Evolutionary conservation across 2,329 filamentous ascomycete species (phyloP), one percentile per base, ranked within the genome.

Genomic region (Venturia oleaginea): DNA sequence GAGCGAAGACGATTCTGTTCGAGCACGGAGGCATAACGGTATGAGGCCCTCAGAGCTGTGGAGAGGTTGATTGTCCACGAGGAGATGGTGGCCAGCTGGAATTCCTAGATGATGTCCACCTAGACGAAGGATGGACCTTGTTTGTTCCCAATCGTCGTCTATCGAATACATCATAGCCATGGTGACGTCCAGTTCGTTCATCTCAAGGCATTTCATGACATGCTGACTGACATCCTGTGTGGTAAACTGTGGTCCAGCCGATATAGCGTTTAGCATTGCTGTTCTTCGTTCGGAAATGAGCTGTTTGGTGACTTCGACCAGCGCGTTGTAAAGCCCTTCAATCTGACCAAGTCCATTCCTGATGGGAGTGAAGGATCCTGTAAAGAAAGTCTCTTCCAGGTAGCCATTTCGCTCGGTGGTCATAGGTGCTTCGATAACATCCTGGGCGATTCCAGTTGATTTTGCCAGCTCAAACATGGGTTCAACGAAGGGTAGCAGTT

Each of bases 301-400:
- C 11, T 67, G 63, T 27, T 62, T 60, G 13, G 67, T 67, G 4
- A 65, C 57, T 22, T 68, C 67, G n/a, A 48, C 30, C 38, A 63
- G 51, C 7, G 66, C 61, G 40, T 68, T 67, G 43, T 67, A 68
- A n/a, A 66, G 62, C 3, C 62, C 67, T 13, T 37, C 40, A 10
- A 68, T 55, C 13, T 59, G 17, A 6, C 67, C 67, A 15, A 48
- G 43, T 1, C 62, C 60, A 15, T 57, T 61, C 11, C 66, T 51
- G 2, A 68, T 51, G 5, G 67, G 66, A 22, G 51, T 64, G 37
- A 67, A 66, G n/a, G 62, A 38, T 27, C 66, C 54, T 8, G 64
- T 66, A 34, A 68, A 67, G 30, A 62, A 65, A 1, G 62, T 64
- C 42, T 68, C 67, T 51, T 66, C 62, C 0, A 65, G 61, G 15